Base-by-base conservation (phyloP, 129 eudicot species). In the Chrysanthemum seticuspe region DNA sequence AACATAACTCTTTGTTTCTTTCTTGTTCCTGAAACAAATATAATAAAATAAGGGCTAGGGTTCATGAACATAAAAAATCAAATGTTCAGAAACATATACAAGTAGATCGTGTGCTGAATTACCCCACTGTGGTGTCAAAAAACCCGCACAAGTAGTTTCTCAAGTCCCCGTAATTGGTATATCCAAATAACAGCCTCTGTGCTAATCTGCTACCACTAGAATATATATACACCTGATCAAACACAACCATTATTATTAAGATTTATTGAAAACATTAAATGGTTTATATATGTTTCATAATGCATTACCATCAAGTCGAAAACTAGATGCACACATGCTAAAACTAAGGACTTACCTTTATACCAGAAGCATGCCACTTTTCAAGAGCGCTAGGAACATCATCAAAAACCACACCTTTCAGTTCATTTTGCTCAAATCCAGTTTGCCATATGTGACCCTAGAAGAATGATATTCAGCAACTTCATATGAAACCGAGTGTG, bases 191-290 rank as follows among this genome's bases (percentile, higher is more conserved):
- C 67, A 87, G 89, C 79, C 96, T 83, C 50, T 94, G 98, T n/a
- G 98, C 98, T 72, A 94, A 80, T 81, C 98, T 86, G 86, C 98
- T 94, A 31, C 97, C 98, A 70, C 98, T 94, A 34, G 98, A 94
- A 81, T 89, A 94, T 76, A 94, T 94, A 76, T 94, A 94, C 64
- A 87, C 98, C 98, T 94, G 81, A 72, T 27, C 45, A 27, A 13
- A 56, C 8, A n/a, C n/a, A n/a, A n/a, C n/a, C n/a, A n/a, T n/a
- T n/a, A n/a, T n/a, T n/a, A n/a, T n/a, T n/a, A n/a, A n/a, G n/a
- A n/a, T n/a, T n/a, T n/a, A n/a, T n/a, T n/a, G n/a, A n/a, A n/a
- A n/a, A n/a, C n/a, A n/a, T n/a, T n/a, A n/a, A n/a, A n/a, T n/a
- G n/a, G n/a, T n/a, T n/a, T n/a, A n/a, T n/a, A n/a, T n/a, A n/a